Conservation (phyloP, 1,284 basidiomycete genomes). For the Gomphus sp. region DNA sequence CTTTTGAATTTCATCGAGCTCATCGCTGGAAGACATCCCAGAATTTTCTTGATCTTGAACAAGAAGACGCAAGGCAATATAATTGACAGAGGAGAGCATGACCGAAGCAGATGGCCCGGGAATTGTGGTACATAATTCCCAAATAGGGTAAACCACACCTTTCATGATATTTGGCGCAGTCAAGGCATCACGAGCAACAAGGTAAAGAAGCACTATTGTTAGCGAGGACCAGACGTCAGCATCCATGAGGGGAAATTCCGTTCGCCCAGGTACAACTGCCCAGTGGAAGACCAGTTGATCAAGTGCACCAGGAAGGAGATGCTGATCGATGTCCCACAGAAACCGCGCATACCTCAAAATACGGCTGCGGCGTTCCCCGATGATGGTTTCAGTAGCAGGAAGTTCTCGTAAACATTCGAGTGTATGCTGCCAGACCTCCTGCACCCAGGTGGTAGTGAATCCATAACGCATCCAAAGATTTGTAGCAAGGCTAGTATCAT, state of each 20-base stretch:
- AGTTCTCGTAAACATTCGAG: slow-evolving; percentile 61
- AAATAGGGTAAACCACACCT: slow-evolving; percentile 67
- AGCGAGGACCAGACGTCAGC: slow-evolving; percentile 59
- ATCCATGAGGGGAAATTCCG: slow-evolving; percentile 47
- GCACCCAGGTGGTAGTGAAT: slow-evolving; percentile 59
- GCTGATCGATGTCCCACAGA: slow-evolving; percentile 62
- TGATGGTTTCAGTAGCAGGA: slow-evolving; percentile 42
- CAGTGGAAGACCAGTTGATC: slow-evolving; percentile 59
- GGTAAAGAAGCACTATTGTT: slow-evolving; percentile 48
- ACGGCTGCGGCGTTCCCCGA: slow-evolving; percentile 34
- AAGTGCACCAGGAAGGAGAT: slow-evolving; percentile 53
- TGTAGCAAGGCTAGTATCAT: slow-evolving; percentile 56
- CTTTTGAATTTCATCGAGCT: slow-evolving; percentile 52
- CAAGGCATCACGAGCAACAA: slow-evolving; percentile 59
- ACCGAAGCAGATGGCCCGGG: slow-evolving; percentile 30
- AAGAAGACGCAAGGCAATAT: slow-evolving; percentile 49
- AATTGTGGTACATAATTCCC: slow-evolving; percentile 42
- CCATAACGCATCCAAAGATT: slow-evolving; percentile 38
- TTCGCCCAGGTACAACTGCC: slow-evolving; percentile 56
- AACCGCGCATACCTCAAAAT: slow-evolving; percentile 60
- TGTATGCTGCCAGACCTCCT: slow-evolving; percentile 73
- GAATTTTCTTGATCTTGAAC: slow-evolving; percentile 32
- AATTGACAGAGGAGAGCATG: slow-evolving; percentile 51
- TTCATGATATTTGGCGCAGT: slow-evolving; percentile 60
- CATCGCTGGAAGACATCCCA: slow-evolving; percentile 33